Evolutionary conservation across 2,329 filamentous ascomycete species (phyloP).

Genomic region (Cordyceps cateniannulata): DNA sequence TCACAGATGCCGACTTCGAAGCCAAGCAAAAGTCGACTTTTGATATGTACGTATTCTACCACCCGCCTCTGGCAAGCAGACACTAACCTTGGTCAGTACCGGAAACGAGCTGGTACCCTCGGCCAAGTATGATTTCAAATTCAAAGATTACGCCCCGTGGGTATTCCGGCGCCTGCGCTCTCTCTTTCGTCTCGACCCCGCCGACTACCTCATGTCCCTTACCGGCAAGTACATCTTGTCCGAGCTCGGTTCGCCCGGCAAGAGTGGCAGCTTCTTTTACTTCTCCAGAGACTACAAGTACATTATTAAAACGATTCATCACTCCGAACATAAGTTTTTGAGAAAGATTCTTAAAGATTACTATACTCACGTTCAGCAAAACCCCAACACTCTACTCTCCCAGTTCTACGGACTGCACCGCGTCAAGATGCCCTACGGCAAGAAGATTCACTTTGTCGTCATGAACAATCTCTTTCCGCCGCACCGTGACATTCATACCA

Average conservation of each 20-base stretch:
- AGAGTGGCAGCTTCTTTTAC: conserved; percentile 99
- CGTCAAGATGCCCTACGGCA: conserved; percentile 95
- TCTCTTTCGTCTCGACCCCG: conserved; percentile 86
- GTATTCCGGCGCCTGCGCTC: conserved; percentile 89
- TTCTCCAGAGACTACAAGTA: conserved; percentile 99
- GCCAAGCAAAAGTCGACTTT: conserved; percentile 97
- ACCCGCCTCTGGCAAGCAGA: background rate
- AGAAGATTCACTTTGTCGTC: conserved; percentile 98
- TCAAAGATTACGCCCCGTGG: conserved; percentile 99
- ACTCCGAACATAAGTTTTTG: conserved; percentile 84
- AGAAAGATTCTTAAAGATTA: conserved; percentile 84
- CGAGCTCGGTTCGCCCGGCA: conserved; percentile 91
- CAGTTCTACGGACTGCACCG: conserved; percentile 97
- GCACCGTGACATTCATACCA: conserved; percentile 94
- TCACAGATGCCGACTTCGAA: conserved; percentile 88
- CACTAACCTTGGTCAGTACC: conserved; percentile 49
- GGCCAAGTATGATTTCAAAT: conserved; percentile 99
- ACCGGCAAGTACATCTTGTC: conserved; percentile 98
- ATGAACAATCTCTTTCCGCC: conserved; percentile 99
- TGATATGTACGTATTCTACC: conserved; percentile 66
- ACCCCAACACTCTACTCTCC: conserved; percentile 93
- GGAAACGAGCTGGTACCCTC: conserved; percentile 96
- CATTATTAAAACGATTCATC: conserved; percentile 99
- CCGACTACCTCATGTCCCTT: conserved; percentile 95
- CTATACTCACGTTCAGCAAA: conserved; percentile 84